phyloP scores from a whole-genome alignment of 495 filamentous ascomycete species.

The Tuber umbilicatum region DNA sequence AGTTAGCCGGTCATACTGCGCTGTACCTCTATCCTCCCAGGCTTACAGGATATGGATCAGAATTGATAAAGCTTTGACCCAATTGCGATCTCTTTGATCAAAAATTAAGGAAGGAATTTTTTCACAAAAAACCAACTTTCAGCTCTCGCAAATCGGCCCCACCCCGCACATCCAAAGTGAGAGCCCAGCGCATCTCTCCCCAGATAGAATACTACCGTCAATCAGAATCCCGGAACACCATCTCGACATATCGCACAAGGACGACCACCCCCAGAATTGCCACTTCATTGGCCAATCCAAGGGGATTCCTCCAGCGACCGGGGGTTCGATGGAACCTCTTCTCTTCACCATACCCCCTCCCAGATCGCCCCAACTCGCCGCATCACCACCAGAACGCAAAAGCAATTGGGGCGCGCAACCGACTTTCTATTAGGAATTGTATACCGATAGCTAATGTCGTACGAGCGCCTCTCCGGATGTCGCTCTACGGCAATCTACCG shows the following conservation, averaged over 20 bases:
- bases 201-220: not conserved
- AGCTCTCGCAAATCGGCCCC: not conserved
- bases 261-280: not conserved
- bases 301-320: not conserved
- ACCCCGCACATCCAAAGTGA: not conserved
- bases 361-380: not conserved
- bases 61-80: not conserved
- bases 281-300: not conserved
- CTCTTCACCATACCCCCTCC: not conserved
- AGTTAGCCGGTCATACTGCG: not conserved
- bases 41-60: not conserved
- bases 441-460: not conserved
- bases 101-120: not conserved
- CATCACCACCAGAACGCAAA: not conserved
- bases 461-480: not conserved
- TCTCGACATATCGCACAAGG: not conserved
- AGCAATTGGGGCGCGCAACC: not conserved
- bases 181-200: not conserved
- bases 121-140: not conserved
- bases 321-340: not conserved
- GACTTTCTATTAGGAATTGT: not conserved
- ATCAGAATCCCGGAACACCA: not conserved
- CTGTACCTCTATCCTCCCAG: not conserved
- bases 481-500: not conserved
- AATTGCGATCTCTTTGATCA: not conserved